Percentiles rank a stretch among this genome's conserved stretches.
Conservation (phyloP, 257 asterid species). For the Echium plantagineum region DNA sequence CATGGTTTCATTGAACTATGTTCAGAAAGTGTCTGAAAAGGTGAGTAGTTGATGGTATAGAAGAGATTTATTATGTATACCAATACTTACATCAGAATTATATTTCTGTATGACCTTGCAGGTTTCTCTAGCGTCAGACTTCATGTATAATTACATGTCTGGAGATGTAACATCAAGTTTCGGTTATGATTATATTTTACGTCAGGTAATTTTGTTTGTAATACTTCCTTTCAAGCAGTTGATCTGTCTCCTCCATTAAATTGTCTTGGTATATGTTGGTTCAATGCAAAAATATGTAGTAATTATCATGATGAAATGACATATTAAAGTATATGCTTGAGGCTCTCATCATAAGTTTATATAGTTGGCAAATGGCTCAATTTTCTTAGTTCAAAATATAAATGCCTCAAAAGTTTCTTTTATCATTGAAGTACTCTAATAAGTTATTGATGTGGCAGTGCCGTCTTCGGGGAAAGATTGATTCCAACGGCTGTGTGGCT, state of each 20-base stretch:
- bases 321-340: too few species aligned
- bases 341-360: too few species aligned
- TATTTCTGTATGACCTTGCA: slow-evolving; percentile 12
- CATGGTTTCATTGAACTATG: slow-evolving; percentile 76
- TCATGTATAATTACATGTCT: slow-evolving; percentile 82
- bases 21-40: slow-evolving; percentile 85
- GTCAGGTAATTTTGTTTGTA: slow-evolving; percentile 41
- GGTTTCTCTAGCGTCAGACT: slow-evolving; percentile 90
- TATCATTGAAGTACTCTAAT: neutral
- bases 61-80: neutral
- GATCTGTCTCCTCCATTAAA: neutral
- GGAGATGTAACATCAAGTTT: slow-evolving; percentile 80
- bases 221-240: neutral
- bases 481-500: slow-evolving; percentile 66
- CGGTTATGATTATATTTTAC: slow-evolving; percentile 87
- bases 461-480: slow-evolving; percentile 86
- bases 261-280: neutral
- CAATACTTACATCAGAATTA: neutral
- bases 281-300: too few species aligned
- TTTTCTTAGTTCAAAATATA: too few species aligned
- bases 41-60: slow-evolving; percentile 15
- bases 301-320: neutral
- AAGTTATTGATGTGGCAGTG: slow-evolving; percentile 34
- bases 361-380: too few species aligned
- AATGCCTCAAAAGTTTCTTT: too few species aligned